Evolutionary conservation across 2,329 filamentous ascomycete species (phyloP), one percentile per base, ranked within the genome.

Genomic region (Stenocarpella maydis): DNA sequence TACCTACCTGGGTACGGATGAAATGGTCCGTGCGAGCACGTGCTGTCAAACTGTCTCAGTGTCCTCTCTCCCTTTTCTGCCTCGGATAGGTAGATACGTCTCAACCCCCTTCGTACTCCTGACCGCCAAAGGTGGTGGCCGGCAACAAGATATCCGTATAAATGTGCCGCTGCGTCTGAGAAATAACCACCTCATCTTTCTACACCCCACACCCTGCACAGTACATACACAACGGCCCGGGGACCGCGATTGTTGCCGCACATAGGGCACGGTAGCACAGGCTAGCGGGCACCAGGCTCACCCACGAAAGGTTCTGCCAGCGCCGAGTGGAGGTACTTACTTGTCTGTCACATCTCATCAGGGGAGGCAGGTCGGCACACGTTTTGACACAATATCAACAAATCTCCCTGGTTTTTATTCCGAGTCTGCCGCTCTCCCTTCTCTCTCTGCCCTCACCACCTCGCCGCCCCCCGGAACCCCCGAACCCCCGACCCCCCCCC

Each of bases 371-470:
- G n/a, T 28, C 43, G 58, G 43, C 58, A 37, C 43, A 49, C 28
- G 28, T 24, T 63, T 63, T 63, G 58, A 63, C 58, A 63, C 28
- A 63, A 63, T 63, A 43, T 63, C 58, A 63, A 49, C 41, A 34
- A 37, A 17, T 63, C 43, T 63, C 58, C n/a, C 43, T 63, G 43
- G 43, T 58, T 58, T 24, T 41, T 45, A 31, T 14, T 19, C 37
- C 34, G 14, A 47, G 15, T 49, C 24, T 24, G 43, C 28, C 28
- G 43, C 19, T 49, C 43, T 63, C 28, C 15, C 26, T 31, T 39
- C 15, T 21, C 4, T n/a, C 14, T 55, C n/a, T 26, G 10, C 21
- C 53, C 34, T 37, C 9, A 8, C 31, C 31, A n/a, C n/a, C 34
- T 12, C 12, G 34, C 34, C 34, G 6, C 34, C 9, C 2, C 9